Base-by-base conservation (phyloP, 2,329 filamentous ascomycete genomes). In the Taxawa tesnikishii region DNA sequence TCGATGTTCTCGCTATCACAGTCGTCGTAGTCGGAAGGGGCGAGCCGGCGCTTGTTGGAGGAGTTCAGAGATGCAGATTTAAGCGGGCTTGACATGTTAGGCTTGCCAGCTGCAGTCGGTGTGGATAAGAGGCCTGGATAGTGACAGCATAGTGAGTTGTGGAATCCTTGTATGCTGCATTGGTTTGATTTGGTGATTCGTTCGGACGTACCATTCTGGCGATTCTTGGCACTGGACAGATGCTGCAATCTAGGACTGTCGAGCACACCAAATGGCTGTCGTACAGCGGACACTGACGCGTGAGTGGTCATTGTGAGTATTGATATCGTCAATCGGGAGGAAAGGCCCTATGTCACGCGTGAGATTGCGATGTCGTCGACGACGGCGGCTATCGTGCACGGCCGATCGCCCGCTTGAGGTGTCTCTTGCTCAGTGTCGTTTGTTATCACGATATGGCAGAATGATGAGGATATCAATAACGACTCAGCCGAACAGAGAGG, bases 201-300 rank as follows among this genome's bases (percentile, higher is more conserved):
- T 37, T 33, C 26, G 26, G 40, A 32, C 32, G 29, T 63, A 71
- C 67, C 63, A 60, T 70, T 71, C 49, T 87, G 81, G 55, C 76
- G 68, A 56, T 87, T 87, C 65, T 85, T 88, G 31, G 78, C 59
- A 58, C 75, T 83, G 15, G 75, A 77, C 46, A 88, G 63, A 42
- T 65, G 73, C 55, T 83, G 78, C 15, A 87, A 65, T 44, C 82
- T 73, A 35, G 75, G 62, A 45, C 67, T 68, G 51, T 82, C 73
- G 33, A 87, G 65, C 29, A 77, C 77, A 51, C 75, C 81, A 55
- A 87, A 85, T 5, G 81, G 81, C 58, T 83, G 79, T 49, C 81
- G 73, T 40, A 35, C 29, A 28, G 37, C 34, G 6, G 47, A 45
- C 42, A 51, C 42, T 28, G 51, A 45, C 8, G 39, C 41, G 42